Conservation (phyloP, 169 alveolate species). For the Babesia ovis region DNA sequence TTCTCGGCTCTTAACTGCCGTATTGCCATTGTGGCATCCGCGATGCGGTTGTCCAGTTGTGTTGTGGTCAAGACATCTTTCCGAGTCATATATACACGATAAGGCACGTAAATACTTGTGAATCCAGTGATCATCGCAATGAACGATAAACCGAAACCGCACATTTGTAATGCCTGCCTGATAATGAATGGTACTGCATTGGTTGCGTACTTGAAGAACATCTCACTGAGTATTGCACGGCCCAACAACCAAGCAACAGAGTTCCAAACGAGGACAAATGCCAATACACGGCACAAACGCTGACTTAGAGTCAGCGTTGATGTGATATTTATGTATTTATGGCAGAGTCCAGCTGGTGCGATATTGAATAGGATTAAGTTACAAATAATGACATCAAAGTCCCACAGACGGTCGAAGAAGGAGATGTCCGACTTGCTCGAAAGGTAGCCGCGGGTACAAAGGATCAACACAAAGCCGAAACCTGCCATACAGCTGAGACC, state of each 20-base stretch:
- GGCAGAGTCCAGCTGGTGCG: conserved; percentile 41
- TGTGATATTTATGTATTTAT: conserved; percentile 35
- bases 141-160: conserved; percentile 50
- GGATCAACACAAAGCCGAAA: conserved; percentile 36
- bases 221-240: conserved; percentile 24
- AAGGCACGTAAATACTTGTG: conserved; percentile 56
- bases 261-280: conserved; percentile 35
- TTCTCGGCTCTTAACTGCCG: conserved; percentile 23
- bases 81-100: conserved; percentile 42
- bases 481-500: conserved; percentile 36
- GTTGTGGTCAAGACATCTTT: conserved; percentile 39
- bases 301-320: conserved; percentile 2
- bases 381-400: conserved; percentile 24
- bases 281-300: conserved; percentile 14
- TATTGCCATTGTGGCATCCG: conserved; percentile 49
- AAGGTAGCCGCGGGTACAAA: conserved; percentile 8
- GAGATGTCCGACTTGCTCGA: not conserved
- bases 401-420: conserved; percentile 39
- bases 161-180: conserved; percentile 2
- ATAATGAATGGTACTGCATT: conserved; percentile 5
- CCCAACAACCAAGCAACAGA: conserved; percentile 12
- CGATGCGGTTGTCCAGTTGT: conserved; percentile 46
- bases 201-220: conserved; percentile 13
- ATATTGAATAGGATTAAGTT: conserved; percentile 19
- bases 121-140: conserved; percentile 53